phyloP scores from a whole-genome alignment of 2,329 filamentous ascomycete genomes.

The Trichoderma koningii region DNA sequence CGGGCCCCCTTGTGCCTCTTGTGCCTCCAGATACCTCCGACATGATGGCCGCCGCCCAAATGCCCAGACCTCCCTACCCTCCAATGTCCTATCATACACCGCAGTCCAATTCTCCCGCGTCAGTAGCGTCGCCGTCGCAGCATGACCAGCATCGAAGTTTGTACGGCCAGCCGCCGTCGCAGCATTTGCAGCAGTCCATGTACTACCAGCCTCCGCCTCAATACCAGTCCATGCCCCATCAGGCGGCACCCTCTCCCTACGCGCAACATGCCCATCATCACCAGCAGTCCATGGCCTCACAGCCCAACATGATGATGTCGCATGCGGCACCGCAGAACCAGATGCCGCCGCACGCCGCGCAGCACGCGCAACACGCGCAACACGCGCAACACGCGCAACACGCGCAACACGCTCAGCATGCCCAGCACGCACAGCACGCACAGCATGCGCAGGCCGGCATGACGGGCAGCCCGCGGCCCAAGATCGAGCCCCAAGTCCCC shows the following conservation, averaged over 20 bases:
- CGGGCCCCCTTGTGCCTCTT: constrained; percentile 26
- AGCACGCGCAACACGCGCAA: constrained; percentile 40
- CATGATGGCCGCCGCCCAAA: constrained; percentile 66
- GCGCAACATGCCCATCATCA: constrained; percentile 57
- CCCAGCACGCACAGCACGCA: constrained; percentile 39
- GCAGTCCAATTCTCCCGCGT: constrained; percentile 91
- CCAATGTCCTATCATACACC: constrained; percentile 91
- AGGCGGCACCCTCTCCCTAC: constrained; percentile 63
- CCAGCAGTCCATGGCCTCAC: constrained; percentile 62
- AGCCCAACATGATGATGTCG: constrained; percentile 68
- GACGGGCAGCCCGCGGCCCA: constrained; percentile 62
- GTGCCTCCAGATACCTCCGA: constrained; percentile 56
- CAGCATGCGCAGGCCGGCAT: constrained; percentile 58
- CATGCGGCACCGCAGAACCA: constrained; percentile 59
- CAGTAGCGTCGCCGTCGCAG: constrained; percentile 83
- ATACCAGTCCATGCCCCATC: constrained; percentile 66
- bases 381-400: no score
- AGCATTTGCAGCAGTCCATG: constrained; percentile 78
- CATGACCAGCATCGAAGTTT: constrained; percentile 89
- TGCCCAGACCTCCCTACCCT: constrained; percentile 80
- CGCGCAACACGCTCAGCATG: constrained; percentile 44
- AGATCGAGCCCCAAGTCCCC: constrained; percentile 64
- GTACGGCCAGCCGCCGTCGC: constrained; percentile 77
- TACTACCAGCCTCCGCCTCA: constrained; percentile 68
- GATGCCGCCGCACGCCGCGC: constrained; percentile 60